Evolutionary conservation across 2,329 filamentous ascomycete genomes (phyloP), one percentile per base, ranked within the genome.

Genomic region (Diaporthe eres): DNA sequence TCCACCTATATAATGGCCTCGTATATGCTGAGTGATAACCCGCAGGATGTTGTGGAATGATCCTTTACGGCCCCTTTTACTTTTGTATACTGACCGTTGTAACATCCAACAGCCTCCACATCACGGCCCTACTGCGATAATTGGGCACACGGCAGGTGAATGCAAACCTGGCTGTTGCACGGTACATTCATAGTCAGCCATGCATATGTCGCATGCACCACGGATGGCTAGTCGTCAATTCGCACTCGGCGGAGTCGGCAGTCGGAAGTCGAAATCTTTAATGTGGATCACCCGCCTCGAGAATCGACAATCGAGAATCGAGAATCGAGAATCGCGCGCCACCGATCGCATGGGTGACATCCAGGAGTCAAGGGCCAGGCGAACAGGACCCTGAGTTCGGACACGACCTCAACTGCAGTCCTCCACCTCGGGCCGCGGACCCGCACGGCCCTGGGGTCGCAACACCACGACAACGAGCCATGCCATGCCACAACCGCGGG

Each of bases 361-460:
- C 10, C 44, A 68, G 63, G 44, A 19, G 44, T 37, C 44, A 37
- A 37, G 44, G 61, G 60, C 42, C 39, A 12, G 60, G 44, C 28
- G 44, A 34, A 37, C 44, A 68, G 63, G 63, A 68, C 63, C 63
- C 63, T 68, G 63, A 51, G 47, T 68, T 53, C 44, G 28, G 44
- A 51, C 63, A 68, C 28, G 12, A 49, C 28, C 34, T 37, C 42
- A 49, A 19, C 13, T 68, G 47, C 63, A 39, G 22, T 53, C 47
- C 65, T 68, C 65, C 65, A 53, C 65, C 47, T 22, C 65, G 65
- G 65, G 47, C 65, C 65, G 65, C 47, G n/a, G 65, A 68, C 65
- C 65, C 65, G 65, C 65, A 53, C n/a, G 65, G 13, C 47, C 6
- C 47, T 68, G 34, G 65, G 47, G 49, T 53, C 65, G 47, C 65